Evolutionary conservation across 2,329 filamentous ascomycete genomes (phyloP).

Genomic region (Pseudogymnoascus sp.): DNA sequence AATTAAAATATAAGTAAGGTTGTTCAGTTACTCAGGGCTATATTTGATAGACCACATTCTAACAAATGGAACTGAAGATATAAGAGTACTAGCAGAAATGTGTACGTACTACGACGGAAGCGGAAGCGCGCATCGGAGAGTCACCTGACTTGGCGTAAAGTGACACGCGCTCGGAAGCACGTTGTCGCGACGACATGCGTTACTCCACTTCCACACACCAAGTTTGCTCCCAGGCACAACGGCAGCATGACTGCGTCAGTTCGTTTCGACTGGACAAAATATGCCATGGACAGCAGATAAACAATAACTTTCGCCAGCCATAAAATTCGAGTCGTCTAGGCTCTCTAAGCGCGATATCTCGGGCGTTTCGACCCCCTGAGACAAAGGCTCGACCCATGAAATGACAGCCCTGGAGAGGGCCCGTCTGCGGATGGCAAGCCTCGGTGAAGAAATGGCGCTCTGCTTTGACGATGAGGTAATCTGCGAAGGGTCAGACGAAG

Average conservation of each 20-base stretch:
- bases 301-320: background rate
- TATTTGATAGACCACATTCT: too few relatives aligned
- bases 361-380: background rate
- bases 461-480: background rate
- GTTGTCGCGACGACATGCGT: constrained; percentile 7
- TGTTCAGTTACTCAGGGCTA: too few relatives aligned
- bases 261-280: background rate
- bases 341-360: background rate
- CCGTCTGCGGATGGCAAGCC: background rate
- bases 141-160: constrained; percentile 5
- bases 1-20: too few relatives aligned
- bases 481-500: background rate
- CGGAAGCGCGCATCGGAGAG: background rate
- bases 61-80: too few relatives aligned
- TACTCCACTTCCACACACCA: background rate
- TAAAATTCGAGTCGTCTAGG: background rate
- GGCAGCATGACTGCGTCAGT: background rate
- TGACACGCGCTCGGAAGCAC: constrained; percentile 1
- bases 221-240: background rate
- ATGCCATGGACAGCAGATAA: background rate
- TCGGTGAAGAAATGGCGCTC: background rate
- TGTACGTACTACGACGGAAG: background rate
- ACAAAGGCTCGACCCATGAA: background rate
- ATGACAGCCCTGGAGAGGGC: background rate
- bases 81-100: background rate